Conservation (phyloP, 2,329 filamentous ascomycete genomes). For the Fusarium tjaetaba region DNA sequence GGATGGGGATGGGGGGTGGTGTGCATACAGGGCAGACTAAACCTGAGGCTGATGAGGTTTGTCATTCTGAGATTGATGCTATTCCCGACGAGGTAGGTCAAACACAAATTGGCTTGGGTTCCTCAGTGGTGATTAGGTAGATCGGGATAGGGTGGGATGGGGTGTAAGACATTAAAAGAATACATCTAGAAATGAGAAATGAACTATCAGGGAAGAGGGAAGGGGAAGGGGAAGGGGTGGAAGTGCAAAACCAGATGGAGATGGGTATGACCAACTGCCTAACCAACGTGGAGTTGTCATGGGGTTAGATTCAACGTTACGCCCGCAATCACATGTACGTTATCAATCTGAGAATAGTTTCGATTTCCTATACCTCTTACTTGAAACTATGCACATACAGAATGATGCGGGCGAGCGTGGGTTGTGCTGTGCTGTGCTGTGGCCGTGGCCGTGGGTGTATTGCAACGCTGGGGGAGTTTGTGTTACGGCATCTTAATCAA, state of each 20-base stretch:
- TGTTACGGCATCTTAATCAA: neutral
- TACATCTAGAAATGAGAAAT: neutral
- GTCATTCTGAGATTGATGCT: conserved; percentile 23
- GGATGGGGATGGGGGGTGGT: no score
- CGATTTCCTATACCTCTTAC: conserved; percentile 2
- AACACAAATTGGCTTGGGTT: neutral
- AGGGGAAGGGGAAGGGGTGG: conserved; percentile 1
- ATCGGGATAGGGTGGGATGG: neutral
- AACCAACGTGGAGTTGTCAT: conserved; percentile 1
- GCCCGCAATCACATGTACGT: conserved; percentile 17
- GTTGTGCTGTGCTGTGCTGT: neutral
- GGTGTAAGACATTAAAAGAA: neutral
- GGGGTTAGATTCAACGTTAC: neutral
- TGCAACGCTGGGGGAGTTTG: neutral
- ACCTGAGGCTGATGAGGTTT: conserved; percentile 5
- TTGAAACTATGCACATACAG: conserved; percentile 1
- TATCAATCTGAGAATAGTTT: conserved; percentile 1
- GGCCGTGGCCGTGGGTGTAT: neutral
- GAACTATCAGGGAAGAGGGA: conserved; percentile 4
- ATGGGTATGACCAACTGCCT: neutral
- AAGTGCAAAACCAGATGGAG: conserved; percentile 10
- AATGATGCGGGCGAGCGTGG: neutral
- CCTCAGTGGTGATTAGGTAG: neutral
- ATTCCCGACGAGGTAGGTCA: conserved; percentile 26
- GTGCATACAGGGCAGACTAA: conserved; percentile 1